Percentiles rank a stretch among this genome's conserved stretches.
Evolutionary conservation across 1,284 basidiomycete species (phyloP).

Genomic region (Meira nashicola): DNA sequence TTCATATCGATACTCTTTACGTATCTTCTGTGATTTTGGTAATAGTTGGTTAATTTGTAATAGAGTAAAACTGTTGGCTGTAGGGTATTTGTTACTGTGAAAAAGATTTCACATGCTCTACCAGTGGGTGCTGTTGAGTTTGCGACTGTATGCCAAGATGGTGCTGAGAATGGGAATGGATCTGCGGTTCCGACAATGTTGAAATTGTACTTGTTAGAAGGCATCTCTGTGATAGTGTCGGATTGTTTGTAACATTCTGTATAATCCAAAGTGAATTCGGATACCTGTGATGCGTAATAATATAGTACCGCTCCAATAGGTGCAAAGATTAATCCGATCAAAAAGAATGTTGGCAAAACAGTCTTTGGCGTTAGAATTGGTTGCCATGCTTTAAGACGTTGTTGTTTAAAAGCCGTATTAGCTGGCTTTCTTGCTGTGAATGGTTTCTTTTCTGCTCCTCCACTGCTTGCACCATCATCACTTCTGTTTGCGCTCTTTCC

Average conservation of each 20-base stretch:
- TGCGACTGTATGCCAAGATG: constrained; percentile 12
- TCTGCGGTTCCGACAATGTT: constrained; percentile 43
- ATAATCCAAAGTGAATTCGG: constrained; percentile 92
- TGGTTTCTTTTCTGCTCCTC: constrained; percentile 32
- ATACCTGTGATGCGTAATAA: constrained; percentile 60
- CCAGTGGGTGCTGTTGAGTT: constrained; percentile 14
- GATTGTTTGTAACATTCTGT: constrained; percentile 64
- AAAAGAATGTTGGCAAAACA: constrained; percentile 90
- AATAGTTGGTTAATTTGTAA: constrained; percentile 71
- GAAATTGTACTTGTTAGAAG: constrained; percentile 68
- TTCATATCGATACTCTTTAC: constrained; percentile 82
- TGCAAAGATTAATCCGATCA: constrained; percentile 88
- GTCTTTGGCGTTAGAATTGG: constrained; percentile 96
- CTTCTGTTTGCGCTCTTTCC: constrained; percentile 22
- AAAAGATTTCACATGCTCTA: constrained; percentile 40
- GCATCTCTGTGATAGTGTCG: constrained; percentile 58
- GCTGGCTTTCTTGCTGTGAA: constrained; percentile 47
- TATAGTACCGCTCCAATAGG: constrained; percentile 81
- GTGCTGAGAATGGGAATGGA: constrained; percentile 1
- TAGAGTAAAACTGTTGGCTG: constrained; percentile 79
- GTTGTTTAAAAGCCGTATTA: constrained; percentile 97
- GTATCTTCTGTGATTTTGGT: constrained; percentile 96
- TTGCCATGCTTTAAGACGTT: constrained; percentile 99
- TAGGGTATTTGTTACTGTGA: constrained; percentile 68
- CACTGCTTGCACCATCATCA: constrained; percentile 27